phyloP scores from a whole-genome alignment of 1,139 yeast genomes.

The Kurtzmaniella natalensis region DNA sequence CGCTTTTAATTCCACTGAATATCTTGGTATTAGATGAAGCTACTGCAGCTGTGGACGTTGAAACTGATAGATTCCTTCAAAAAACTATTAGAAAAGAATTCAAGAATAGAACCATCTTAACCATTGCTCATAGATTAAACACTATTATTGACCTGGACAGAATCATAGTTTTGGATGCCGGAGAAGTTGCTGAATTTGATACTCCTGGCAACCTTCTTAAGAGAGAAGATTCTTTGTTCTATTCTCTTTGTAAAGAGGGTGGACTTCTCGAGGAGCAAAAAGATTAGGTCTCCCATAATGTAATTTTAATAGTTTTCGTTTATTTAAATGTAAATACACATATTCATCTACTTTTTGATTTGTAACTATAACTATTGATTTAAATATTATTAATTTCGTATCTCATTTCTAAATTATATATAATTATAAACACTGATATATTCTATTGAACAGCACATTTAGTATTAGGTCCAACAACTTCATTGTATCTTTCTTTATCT shows the following conservation, averaged over 20 bases:
- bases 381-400: no score
- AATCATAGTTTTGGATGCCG: slow-evolving; percentile 81
- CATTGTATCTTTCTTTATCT: slow-evolving; percentile 47
- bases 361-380: no score
- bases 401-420: no score
- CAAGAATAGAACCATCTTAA: slow-evolving; percentile 82
- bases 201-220: slow-evolving; percentile 66
- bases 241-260: slow-evolving; percentile 71
- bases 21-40: slow-evolving; percentile 90
- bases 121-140: slow-evolving; percentile 92
- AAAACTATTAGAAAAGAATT: slow-evolving; percentile 83
- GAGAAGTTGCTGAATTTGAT: slow-evolving; percentile 84
- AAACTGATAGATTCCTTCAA: slow-evolving; percentile 84
- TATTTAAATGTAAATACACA: no score
- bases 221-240: slow-evolving; percentile 67
- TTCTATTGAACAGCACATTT: slow-evolving; percentile 22
- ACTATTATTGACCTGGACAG: slow-evolving; percentile 90
- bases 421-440: no score
- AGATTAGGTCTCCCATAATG: no score
- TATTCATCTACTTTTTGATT: no score
- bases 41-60: slow-evolving; percentile 96
- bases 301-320: no score
- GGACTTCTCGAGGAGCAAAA: slow-evolving; percentile 43
- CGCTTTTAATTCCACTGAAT: slow-evolving; percentile 72
- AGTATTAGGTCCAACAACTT: slow-evolving; percentile 20